Base-by-base conservation (phyloP, 1,139 yeast species). In the Yamadazyma aaseri region DNA sequence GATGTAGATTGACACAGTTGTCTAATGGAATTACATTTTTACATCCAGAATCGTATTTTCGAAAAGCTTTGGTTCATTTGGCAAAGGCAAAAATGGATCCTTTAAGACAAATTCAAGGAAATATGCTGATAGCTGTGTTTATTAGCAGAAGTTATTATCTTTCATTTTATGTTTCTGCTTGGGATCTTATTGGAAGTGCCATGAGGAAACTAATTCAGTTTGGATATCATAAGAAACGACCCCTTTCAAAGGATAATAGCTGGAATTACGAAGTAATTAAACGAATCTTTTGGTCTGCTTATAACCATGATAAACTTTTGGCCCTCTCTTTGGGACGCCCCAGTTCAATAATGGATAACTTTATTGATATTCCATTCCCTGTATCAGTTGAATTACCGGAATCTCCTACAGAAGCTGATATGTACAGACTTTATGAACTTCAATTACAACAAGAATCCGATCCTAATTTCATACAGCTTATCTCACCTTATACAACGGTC, bases 101-200 rank as follows among this genome's bases (percentile, higher is more conserved):
- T 6, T n/a, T 38, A 3, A 20, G 37, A 32, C 49, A 44, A 29
- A 38, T 41, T 13, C 49, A 45, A 24, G 40, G 39, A 3, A 38
- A 46, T 31, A 26, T 40, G 26, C 28, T 45, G 17, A 37, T 45
- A n/a, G 44, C 47, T 3, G 31, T 36, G 11, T 45, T 45, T 17
- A 44, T 45, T 10, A 41, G 42, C 18, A 22, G 47, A 28, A 44
- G 48, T 25, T 45, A 45, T 18, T 46, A 45, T 26, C 17, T 40
- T 7, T 44, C 48, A 14, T 45, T 45, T 28, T 42, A 45, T 17
- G 37, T 45, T 5, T 41, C 47, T 1, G 42, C 48, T 1, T 45
- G 49, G 49, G 49, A 45, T 26, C 25, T 45, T 10, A 36, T 42
- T 1, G 49, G 49, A 7, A 26, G 41, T 17, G 47, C 49, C 3